Conservation (phyloP, 495 filamentous ascomycete genomes). For the Parachaetomium inaequale region DNA sequence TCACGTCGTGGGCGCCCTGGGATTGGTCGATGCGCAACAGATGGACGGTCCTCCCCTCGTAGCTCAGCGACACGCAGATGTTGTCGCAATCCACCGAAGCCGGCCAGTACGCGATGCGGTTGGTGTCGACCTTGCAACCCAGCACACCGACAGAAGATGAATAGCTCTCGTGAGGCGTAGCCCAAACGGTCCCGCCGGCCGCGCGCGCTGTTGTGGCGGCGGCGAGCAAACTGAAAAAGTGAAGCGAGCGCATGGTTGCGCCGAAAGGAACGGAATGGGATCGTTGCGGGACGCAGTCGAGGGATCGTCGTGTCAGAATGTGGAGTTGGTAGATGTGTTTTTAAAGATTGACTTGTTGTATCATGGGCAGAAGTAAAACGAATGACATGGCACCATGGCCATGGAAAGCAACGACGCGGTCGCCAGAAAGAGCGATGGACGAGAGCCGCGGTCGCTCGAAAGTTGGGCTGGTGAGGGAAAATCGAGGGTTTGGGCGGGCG, state of each 20-base stretch:
- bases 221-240: conserved; percentile 13
- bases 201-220: conserved; percentile 27
- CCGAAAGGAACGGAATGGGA: conserved; percentile 10
- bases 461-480: conserved; percentile 8
- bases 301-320: not conserved
- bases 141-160: conserved; percentile 49
- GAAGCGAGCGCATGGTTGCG: conserved; percentile 21
- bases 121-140: conserved; percentile 48
- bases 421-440: conserved; percentile 2
- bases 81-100: conserved; percentile 45
- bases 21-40: conserved; percentile 48
- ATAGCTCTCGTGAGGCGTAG: conserved; percentile 50
- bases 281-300: not conserved
- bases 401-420: not conserved
- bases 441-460: not conserved
- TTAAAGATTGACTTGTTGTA: conserved; percentile 10
- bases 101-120: conserved; percentile 51
- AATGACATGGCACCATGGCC: conserved; percentile 22
- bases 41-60: conserved; percentile 41
- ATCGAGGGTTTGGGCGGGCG: not conserved
- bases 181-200: conserved; percentile 41
- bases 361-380: conserved; percentile 12
- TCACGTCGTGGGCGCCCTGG: conserved; percentile 46
- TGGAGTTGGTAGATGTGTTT: not conserved
- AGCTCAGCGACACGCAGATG: conserved; percentile 44